Conservation (phyloP, 805 yeast species). For the Komagataella kurtzmanii region DNA sequence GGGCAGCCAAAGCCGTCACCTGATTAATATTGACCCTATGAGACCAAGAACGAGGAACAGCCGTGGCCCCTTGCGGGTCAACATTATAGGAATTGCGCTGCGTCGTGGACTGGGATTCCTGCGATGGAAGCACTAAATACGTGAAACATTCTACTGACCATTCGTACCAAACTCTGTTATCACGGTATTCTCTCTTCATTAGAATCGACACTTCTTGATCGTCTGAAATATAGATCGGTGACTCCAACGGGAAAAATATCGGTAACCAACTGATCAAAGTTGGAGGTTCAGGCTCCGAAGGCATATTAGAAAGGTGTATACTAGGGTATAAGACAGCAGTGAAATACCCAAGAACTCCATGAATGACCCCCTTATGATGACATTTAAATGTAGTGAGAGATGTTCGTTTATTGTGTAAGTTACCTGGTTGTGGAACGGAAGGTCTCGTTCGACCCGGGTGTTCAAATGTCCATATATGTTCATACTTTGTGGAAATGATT, state of each 20-base stretch:
- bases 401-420: constrained; percentile 9
- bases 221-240: constrained; percentile 37
- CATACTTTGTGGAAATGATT: constrained; percentile 29
- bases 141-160: constrained; percentile 28
- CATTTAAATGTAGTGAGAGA: constrained; percentile 22
- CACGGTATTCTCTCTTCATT: constrained; percentile 31
- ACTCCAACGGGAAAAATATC: constrained; percentile 42
- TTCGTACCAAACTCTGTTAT: constrained; percentile 46
- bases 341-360: constrained; percentile 70
- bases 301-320: constrained; percentile 36
- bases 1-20: background rate
- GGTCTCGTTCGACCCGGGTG: constrained; percentile 27
- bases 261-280: constrained; percentile 60
- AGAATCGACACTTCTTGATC: constrained; percentile 40
- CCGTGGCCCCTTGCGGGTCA: background rate
- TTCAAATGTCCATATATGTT: constrained; percentile 46
- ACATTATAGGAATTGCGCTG: background rate
- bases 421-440: constrained; percentile 3
- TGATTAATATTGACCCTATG: background rate
- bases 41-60: background rate
- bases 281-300: constrained; percentile 23
- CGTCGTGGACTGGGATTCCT: background rate
- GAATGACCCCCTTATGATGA: constrained; percentile 38
- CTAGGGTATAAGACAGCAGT: constrained; percentile 55
- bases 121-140: background rate